phyloP scores from a whole-genome alignment of 2,329 filamentous ascomycete genomes.

The Aspergillus sp. region DNA sequence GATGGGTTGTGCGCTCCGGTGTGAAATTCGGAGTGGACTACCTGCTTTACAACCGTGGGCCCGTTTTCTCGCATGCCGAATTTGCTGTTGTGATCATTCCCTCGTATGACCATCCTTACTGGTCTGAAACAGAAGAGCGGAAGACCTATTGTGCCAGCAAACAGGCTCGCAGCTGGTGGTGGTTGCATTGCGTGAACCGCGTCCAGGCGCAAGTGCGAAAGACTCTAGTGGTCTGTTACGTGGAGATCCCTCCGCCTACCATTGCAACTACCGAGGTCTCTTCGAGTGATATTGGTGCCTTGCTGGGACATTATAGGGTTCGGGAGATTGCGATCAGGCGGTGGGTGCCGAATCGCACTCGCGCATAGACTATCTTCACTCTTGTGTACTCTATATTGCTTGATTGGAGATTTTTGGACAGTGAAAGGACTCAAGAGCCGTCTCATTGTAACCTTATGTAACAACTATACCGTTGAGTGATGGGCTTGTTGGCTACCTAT shows the following conservation, averaged over 20 bases:
- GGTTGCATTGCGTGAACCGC: conserved; percentile 80
- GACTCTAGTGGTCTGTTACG: conserved; percentile 83
- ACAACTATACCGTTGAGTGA: conserved; percentile 1
- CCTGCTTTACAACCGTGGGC: conserved; percentile 88
- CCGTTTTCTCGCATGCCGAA: conserved; percentile 92
- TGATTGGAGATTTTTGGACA: background rate
- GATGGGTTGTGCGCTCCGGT: conserved; percentile 89
- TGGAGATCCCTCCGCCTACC: conserved; percentile 76
- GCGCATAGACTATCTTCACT: conserved; percentile 46
- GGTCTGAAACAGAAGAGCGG: conserved; percentile 54
- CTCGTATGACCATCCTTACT: conserved; percentile 72
- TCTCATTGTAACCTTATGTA: conserved; percentile 14
- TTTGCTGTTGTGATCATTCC: conserved; percentile 85
- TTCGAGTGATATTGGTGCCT: conserved; percentile 57
- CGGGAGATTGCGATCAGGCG: conserved; percentile 78
- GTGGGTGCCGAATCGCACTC: conserved; percentile 80
- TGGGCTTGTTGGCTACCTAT: background rate
- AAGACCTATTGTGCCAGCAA: conserved; percentile 52
- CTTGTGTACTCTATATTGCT: background rate
- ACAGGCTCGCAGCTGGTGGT: conserved; percentile 47
- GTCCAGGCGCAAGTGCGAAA: conserved; percentile 90
- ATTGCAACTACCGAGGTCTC: conserved; percentile 34
- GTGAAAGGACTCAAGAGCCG: background rate
- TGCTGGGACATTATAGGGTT: conserved; percentile 70
- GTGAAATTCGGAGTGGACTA: conserved; percentile 96